These are phyloP conservation scores for Medicago lupulina DNA, from an alignment of 306 rosid genomes.

Conservation along the genomic window DNA sequence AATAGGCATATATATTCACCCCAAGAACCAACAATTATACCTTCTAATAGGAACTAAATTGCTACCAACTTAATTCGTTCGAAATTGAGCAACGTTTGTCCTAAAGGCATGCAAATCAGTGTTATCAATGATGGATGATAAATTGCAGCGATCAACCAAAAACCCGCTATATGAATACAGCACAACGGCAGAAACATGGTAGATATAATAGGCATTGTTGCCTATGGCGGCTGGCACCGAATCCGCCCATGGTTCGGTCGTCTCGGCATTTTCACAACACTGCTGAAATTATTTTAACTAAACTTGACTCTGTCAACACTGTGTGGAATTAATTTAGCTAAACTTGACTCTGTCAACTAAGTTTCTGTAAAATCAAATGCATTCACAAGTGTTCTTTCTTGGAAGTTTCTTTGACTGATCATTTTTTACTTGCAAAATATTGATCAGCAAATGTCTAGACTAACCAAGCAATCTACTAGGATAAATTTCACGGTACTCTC, in stretches of 20 bases:
- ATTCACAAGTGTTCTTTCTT: background rate
- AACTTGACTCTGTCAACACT: slow-evolving; percentile 6
- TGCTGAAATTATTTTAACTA: background rate
- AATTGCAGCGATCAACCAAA: background rate
- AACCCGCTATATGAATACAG: background rate
- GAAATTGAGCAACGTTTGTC: slow-evolving; percentile 19
- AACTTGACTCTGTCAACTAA: slow-evolving; percentile 7
- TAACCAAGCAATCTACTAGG: slow-evolving; percentile 6
- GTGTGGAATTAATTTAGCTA: background rate
- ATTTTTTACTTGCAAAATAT: slow-evolving; percentile 14
- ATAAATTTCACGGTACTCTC: slow-evolving; percentile 1
- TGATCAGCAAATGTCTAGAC: background rate
- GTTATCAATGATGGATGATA: background rate
- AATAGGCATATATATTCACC: background rate
- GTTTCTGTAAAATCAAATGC: background rate
- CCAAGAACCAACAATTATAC: background rate
- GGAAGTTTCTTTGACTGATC: background rate
- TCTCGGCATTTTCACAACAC: background rate
- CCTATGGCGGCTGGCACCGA: background rate
- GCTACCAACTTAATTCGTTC: background rate
- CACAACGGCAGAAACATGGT: background rate
- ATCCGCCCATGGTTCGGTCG: background rate
- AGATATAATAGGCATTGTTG: background rate
- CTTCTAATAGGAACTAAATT: slow-evolving; percentile 4
- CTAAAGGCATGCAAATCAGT: slow-evolving; percentile 6